These are phyloP conservation scores for Pseudogymnoascus sp. DNA, from an alignment of 2,329 filamentous ascomycete genomes.

Conservation along the genomic window DNA sequence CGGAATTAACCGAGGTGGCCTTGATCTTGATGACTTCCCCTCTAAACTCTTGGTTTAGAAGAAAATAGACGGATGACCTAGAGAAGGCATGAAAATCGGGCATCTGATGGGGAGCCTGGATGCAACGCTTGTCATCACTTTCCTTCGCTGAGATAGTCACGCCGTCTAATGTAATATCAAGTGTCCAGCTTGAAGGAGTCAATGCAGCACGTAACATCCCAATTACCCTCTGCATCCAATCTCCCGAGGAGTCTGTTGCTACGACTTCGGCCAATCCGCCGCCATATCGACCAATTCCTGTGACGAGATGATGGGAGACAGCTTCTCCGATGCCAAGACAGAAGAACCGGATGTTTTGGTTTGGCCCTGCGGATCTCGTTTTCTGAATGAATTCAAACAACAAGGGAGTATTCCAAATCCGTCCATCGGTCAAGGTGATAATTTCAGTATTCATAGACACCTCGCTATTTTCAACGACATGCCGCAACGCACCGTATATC, in stretches of 20 bases:
- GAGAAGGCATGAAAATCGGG: slow-evolving; percentile 12
- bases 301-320: slow-evolving; percentile 45
- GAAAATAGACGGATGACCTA: slow-evolving; percentile 12
- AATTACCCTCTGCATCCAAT: slow-evolving; percentile 11
- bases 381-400: slow-evolving; percentile 37
- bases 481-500: slow-evolving; percentile 39
- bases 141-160: neutral
- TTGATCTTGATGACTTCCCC: slow-evolving; percentile 8
- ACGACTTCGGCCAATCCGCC: slow-evolving; percentile 56
- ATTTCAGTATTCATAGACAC: slow-evolving; percentile 38
- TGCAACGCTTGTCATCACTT: neutral
- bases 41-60: neutral
- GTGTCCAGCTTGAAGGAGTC: slow-evolving; percentile 10
- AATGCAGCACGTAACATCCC: slow-evolving; percentile 12
- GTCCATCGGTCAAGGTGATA: slow-evolving; percentile 49
- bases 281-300: slow-evolving; percentile 46
- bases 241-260: neutral
- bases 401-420: slow-evolving; percentile 37
- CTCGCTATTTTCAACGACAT: slow-evolving; percentile 29
- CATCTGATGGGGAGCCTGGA: slow-evolving; percentile 10
- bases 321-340: slow-evolving; percentile 44
- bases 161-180: neutral
- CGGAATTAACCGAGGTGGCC: neutral
- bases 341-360: slow-evolving; percentile 41
- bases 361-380: slow-evolving; percentile 13